Evolutionary conservation across 257 asterid species (phyloP).

Genomic region (Oldenlandia corymbosa): DNA sequence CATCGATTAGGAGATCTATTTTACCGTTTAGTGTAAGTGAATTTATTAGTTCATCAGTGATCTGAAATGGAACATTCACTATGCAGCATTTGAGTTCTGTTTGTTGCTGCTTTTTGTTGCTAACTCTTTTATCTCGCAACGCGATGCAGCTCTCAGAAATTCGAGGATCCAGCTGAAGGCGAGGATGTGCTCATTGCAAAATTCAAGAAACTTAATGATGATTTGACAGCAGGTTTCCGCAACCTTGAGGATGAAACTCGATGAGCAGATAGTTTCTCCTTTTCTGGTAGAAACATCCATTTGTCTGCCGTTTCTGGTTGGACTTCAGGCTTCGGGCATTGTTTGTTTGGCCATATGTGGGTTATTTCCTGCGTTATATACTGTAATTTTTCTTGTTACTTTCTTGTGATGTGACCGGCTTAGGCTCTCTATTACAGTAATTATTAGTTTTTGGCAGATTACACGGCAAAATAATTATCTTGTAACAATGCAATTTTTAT

Average conservation of each 20-base stretch:
- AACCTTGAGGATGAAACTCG: constrained; percentile 92
- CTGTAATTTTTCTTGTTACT: background rate
- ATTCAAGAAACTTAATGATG: constrained; percentile 83
- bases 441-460: background rate
- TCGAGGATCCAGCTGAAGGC: constrained; percentile 99
- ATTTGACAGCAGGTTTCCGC: constrained; percentile 94
- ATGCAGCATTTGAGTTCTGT: background rate
- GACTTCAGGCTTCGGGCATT: background rate
- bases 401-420: background rate
- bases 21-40: constrained; percentile 93
- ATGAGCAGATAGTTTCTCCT: constrained; percentile 26
- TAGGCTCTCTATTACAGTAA: background rate
- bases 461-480: constrained; percentile 7
- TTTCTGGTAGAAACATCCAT: too few species aligned
- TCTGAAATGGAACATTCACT: too few species aligned
- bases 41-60: too few species aligned
- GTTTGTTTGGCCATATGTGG: background rate
- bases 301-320: too few species aligned
- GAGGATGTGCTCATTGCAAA: constrained; percentile 67
- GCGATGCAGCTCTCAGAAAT: constrained; percentile 79
- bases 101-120: background rate
- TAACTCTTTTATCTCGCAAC: background rate
- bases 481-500: background rate
- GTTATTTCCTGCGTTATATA: background rate
- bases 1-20: constrained; percentile 91